phyloP scores from a whole-genome alignment of 2,329 filamentous ascomycete genomes.

The Clonostachys rhizophaga region DNA sequence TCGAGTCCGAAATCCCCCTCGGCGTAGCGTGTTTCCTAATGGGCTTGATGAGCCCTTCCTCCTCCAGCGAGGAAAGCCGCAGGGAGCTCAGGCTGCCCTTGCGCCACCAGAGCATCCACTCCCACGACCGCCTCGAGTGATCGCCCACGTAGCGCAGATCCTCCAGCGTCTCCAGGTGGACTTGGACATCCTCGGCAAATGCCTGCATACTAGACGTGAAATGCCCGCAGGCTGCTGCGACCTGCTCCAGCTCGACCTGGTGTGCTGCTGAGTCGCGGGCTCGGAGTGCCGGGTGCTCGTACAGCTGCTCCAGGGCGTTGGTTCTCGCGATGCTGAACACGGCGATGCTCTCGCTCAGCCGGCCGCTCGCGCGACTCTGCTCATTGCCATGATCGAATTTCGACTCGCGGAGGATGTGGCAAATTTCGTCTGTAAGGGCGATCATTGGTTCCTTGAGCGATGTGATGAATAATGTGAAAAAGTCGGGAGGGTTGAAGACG shows the following conservation, averaged over 20 bases:
- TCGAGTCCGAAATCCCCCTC: slow-evolving; percentile 47
- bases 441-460: slow-evolving; percentile 93
- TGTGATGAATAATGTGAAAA: slow-evolving; percentile 86
- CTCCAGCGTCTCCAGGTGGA: slow-evolving; percentile 78
- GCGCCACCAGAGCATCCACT: slow-evolving; percentile 81
- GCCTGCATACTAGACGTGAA: slow-evolving; percentile 91
- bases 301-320: slow-evolving; percentile 73
- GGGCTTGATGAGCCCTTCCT: slow-evolving; percentile 40
- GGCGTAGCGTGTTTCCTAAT: slow-evolving; percentile 44
- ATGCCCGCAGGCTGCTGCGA: slow-evolving; percentile 94
- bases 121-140: slow-evolving; percentile 63
- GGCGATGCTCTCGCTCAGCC: slow-evolving; percentile 74
- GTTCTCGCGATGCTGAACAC: slow-evolving; percentile 74
- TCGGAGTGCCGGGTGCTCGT: slow-evolving; percentile 71
- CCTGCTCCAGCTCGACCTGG: slow-evolving; percentile 93
- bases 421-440: slow-evolving; percentile 86
- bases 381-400: slow-evolving; percentile 56
- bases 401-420: slow-evolving; percentile 81
- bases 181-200: slow-evolving; percentile 84
- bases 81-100: slow-evolving; percentile 26
- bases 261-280: slow-evolving; percentile 66
- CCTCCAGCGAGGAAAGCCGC: slow-evolving; percentile 46
- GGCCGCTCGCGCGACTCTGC: slow-evolving; percentile 60
- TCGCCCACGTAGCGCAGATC: slow-evolving; percentile 73
- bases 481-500: slow-evolving; percentile 67